Base-by-base conservation (phyloP, 164 flowering plant species). In the Kingdonia uniflora region DNA sequence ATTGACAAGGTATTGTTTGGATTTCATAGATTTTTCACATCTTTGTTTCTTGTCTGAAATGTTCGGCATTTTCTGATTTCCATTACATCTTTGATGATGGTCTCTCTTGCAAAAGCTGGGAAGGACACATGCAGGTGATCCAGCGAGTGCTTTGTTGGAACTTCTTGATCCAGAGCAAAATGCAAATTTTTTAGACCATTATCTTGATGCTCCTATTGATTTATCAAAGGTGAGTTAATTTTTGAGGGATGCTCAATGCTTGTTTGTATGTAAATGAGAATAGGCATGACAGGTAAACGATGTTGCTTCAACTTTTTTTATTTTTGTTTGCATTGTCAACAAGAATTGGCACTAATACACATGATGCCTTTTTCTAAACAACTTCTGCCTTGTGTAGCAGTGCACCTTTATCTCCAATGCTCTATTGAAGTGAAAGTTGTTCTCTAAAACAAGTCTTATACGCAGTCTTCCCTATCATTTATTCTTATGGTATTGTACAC, bases 81-180 rank as follows among this genome's bases (percentile, higher is more conserved):
- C 47, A 19, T n/a, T 29, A 51, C 25, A 53, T 52, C 33, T 46
- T 52, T 21, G 15, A 17, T 41, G 24, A 40, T 15, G 19, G 3
- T 63, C 21, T 51, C 29, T 51, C 29, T 52, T 44, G 21, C 64
- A 65, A 68, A 88, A 91, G 98, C 55, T 92, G 76, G 99, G 96
- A 51, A 78, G 84, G 61, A 96, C 96, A 55, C 99, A 92, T 75
- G 87, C 95, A 51, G 99, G 99, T 63, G 99, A 92, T 75, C 99
- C 99, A 19, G 95, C 97, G 14, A 86, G 95, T 73, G 99, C 99
- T 49, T 74, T 92, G 81, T 68, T 92, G 65, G 99, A 92, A 77
- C 95, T 92, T 56, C 95, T 88, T 60, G 99, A 92, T 70, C 99
- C 99, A 5, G 97, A 92, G 73, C 99, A 92, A 68, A 92, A 92